Conservation (phyloP, 495 filamentous ascomycete species). For the Lasiosphaeria miniovina region DNA sequence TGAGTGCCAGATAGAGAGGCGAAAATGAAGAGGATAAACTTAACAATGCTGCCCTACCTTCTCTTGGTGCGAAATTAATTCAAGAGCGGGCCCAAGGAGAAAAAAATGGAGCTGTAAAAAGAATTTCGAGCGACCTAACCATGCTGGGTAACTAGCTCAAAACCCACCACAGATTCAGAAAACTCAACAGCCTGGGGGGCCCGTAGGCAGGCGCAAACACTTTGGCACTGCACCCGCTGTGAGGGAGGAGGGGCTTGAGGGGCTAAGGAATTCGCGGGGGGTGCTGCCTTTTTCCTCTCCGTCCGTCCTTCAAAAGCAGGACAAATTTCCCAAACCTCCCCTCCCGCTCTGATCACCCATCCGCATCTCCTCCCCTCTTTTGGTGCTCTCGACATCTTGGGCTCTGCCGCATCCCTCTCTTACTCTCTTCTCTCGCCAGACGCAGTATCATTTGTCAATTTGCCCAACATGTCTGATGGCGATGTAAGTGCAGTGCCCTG, state of each 20-base stretch:
- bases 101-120: neutral
- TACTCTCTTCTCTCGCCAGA: slow-evolving; percentile 22
- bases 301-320: slow-evolving; percentile 17
- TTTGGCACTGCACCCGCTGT: neutral
- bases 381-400: slow-evolving; percentile 23
- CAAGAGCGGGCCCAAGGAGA: neutral
- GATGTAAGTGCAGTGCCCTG: slow-evolving; percentile 32
- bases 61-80: too few relatives aligned
- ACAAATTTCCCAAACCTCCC: slow-evolving; percentile 25
- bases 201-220: neutral
- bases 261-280: slow-evolving; percentile 9
- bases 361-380: slow-evolving; percentile 24
- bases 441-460: slow-evolving; percentile 35
- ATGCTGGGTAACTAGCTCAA: neutral
- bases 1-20: neutral
- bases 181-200: neutral
- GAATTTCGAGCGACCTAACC: neutral
- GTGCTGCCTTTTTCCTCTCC: slow-evolving; percentile 12
- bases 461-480: slow-evolving; percentile 51
- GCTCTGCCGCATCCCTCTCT: slow-evolving; percentile 28
- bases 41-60: neutral
- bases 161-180: slow-evolving; percentile 1
- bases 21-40: neutral
- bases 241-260: slow-evolving; percentile 12
- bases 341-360: slow-evolving; percentile 21